Evolutionary conservation across 2,329 filamentous ascomycete genomes (phyloP), one percentile per base, ranked within the genome.

Genomic region (Tricladium varicosporioides): DNA sequence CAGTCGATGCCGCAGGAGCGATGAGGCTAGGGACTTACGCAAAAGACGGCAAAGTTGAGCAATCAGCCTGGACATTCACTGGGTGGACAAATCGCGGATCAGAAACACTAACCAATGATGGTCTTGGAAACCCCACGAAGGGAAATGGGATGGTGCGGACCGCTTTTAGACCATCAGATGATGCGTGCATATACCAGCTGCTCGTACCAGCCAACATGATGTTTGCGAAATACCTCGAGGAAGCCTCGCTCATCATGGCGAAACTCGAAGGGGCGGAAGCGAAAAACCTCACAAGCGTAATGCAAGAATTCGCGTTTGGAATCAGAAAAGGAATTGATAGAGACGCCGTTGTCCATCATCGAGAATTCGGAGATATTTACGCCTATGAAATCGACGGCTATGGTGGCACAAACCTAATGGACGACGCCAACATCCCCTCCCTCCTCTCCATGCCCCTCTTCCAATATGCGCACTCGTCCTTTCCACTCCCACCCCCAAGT

Each of bases 171-270:
- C 92, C 92, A 0, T 93, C 89, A 52, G 92, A 97, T 69, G 93
- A 97, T 70, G 85, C 90, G 1, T 90, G 66, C 1, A 88, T 90
- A 33, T 86, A 92, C 58, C 91, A 92, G 69, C 92, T 92, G 71
- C 84, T 95, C 63, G 89, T 97, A 62, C 92, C 92, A 0, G 86
- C 88, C 22, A 97, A 97, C 71, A 91, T 91, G 86, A 89, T 91
- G 86, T 86, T 91, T 63, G 79, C 85, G 31, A 76, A 80, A 31
- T 88, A 85, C 65, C 78, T 91, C 10, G 73, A 74, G 9, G 73
- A 77, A 1, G 74, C 78, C 0, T 75, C 77, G 14, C 68, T 76
- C 4, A 83, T 85, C 63, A 80, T 83, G 75, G 72, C 69, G 33
- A 73, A 75, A 56, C 69, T 85, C 36, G 70, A 73, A 72, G 79